Evolutionary conservation across 2,329 filamentous ascomycete genomes (phyloP).

Genomic region (Curvularia eragrostidis): DNA sequence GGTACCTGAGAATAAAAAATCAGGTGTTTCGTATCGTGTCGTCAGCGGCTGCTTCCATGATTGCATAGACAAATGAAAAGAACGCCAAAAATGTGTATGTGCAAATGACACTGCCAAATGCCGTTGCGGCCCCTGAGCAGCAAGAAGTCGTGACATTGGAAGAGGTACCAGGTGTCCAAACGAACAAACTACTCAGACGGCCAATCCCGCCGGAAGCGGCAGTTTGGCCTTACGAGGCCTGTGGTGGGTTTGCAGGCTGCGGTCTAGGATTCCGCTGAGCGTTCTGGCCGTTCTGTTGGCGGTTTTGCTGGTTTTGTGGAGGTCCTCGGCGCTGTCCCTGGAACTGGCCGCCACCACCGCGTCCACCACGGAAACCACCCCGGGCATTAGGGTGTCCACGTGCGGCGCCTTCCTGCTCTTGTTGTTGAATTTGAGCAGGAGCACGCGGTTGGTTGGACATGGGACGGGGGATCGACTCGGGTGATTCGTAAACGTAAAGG

Average conservation of each 20-base stretch:
- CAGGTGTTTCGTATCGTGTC: slow-evolving; percentile 48
- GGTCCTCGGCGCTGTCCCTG: slow-evolving; percentile 41
- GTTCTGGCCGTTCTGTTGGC: slow-evolving; percentile 46
- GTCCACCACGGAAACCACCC: slow-evolving; percentile 44
- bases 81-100: slow-evolving; percentile 41
- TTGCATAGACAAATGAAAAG: slow-evolving; percentile 37
- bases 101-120: slow-evolving; percentile 28
- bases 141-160: slow-evolving; percentile 40
- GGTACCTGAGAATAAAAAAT: slow-evolving; percentile 36
- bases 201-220: slow-evolving; percentile 14
- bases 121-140: slow-evolving; percentile 37
- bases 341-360: slow-evolving; percentile 46
- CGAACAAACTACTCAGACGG: slow-evolving; percentile 43
- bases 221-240: slow-evolving; percentile 24
- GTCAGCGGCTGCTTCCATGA: slow-evolving; percentile 40
- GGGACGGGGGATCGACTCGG: slow-evolving; percentile 91
- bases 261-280: slow-evolving; percentile 46
- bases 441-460: slow-evolving; percentile 61
- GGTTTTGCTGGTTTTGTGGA: slow-evolving; percentile 40
- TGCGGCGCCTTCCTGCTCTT: slow-evolving; percentile 37
- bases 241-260: slow-evolving; percentile 42
- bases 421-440: slow-evolving; percentile 36
- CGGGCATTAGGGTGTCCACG: slow-evolving; percentile 34
- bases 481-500: slow-evolving; percentile 96
- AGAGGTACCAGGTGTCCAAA: slow-evolving; percentile 23